Base-by-base conservation (phyloP, 208 protist genomes). In the Leishmania aethiopica region DNA sequence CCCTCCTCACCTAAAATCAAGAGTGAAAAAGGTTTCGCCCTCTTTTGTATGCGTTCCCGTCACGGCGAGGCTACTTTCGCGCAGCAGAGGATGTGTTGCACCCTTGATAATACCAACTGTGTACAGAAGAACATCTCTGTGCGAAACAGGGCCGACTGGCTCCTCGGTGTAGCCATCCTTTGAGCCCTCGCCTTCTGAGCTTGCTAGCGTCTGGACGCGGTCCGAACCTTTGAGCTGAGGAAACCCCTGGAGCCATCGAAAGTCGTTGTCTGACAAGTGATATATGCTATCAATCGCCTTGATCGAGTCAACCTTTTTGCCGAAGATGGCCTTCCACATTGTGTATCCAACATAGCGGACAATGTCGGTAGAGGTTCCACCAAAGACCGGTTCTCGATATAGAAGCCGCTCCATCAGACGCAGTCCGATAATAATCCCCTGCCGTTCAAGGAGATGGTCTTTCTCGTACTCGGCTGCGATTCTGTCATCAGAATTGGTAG, bases 301-400 rank as follows among this genome's bases (percentile, higher is more conserved):
- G 55, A 97, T 90, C 40, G 87, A 87, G 81, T 96, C 93, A 3
- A 93, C 78, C 74, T 88, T 89, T 62, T 96, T 95, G 25, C 94
- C 94, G 85, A 95, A 96, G 19, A 90, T 82, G 22, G 90, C 80
- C 42, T 87, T 88, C 93, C 94, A 97, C 75, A 96, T 77, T 5
- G 87, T 88, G 57, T 89, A 88, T 0, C 89, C 94, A 3, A 96
- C 81, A 85, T 93, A 96, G 19, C 92, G 88, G 32, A 88, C 87
- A 60, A 96, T 86, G 55, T 93, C 91, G 28, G 87, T 81, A n/a
- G 92, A 86, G 15, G 88, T 86, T 22, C 83, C 85, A 49, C 85
- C 86, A 87, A 96, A 90, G 60, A 88, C 83, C 25, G 88, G 86
- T 79, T 96, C 92, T 25, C 92, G 88, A 78, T 91, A 95, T 64